phyloP scores from a whole-genome alignment of 1,139 yeast genomes.

The Yamadazyma atlantica region DNA sequence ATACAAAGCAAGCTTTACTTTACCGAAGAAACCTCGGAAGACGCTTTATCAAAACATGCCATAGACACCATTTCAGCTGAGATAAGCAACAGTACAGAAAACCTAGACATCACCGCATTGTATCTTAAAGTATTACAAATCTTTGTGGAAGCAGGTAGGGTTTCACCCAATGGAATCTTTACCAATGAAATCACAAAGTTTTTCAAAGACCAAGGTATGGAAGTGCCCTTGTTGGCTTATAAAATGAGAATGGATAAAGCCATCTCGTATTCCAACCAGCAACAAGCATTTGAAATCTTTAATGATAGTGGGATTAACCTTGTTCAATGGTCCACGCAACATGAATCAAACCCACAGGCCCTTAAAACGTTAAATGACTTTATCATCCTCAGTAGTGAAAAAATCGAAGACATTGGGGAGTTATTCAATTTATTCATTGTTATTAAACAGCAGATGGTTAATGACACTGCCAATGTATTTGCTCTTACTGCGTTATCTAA shows the following conservation, averaged over 20 bases:
- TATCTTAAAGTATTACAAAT: slow-evolving; percentile 21
- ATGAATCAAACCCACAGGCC: slow-evolving; percentile 29
- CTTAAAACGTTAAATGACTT: slow-evolving; percentile 33
- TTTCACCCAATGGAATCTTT: slow-evolving; percentile 23
- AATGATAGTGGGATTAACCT: slow-evolving; percentile 28
- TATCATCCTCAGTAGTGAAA: slow-evolving; percentile 22
- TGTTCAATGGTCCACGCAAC: slow-evolving; percentile 28
- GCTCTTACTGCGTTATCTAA: slow-evolving; percentile 49
- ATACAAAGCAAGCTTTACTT: slow-evolving; percentile 10
- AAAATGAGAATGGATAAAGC: slow-evolving; percentile 33
- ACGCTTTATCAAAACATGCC: too few relatives aligned
- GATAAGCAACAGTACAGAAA: slow-evolving; percentile 6
- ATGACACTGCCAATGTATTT: slow-evolving; percentile 27
- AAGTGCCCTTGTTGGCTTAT: slow-evolving; percentile 25
- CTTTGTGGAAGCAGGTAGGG: slow-evolving; percentile 14
- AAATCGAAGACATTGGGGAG: slow-evolving; percentile 20
- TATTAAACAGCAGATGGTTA: slow-evolving; percentile 40
- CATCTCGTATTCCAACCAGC: slow-evolving; percentile 8
- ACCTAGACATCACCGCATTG: slow-evolving; percentile 13
- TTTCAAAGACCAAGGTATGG: slow-evolving; percentile 17
- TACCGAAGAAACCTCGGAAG: background rate
- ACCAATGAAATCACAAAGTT: slow-evolving; percentile 15
- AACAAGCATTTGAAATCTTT: slow-evolving; percentile 30
- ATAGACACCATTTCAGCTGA: too few relatives aligned
- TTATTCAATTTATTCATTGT: slow-evolving; percentile 35